A percentile compares a stretch with the other conserved stretches of the same genome.
Evolutionary conservation across 495 filamentous ascomycete species (phyloP).

Genomic region (Penicillium coffeae): DNA sequence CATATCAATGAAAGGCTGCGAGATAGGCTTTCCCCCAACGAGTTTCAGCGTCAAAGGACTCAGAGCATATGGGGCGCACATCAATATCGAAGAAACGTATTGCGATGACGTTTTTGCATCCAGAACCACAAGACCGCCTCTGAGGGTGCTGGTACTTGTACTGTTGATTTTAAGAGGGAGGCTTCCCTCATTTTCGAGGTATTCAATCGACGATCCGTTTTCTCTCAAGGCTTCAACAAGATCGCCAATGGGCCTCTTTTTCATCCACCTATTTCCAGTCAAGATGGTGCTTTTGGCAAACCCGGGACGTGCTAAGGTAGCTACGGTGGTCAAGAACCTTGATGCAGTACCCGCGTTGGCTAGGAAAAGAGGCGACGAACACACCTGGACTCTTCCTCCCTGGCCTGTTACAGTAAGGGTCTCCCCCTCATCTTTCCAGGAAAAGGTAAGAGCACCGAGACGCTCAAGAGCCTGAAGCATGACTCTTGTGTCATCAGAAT

Average conservation of each 20-base stretch:
- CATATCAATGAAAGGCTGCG: constrained; percentile 97
- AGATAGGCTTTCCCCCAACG: constrained; percentile 92
- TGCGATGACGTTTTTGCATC: constrained; percentile 94
- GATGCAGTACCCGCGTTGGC: constrained; percentile 97
- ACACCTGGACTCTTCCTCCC: constrained; percentile 78
- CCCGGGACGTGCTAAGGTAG: constrained; percentile 72
- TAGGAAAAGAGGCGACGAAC: constrained; percentile 73
- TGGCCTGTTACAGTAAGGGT: constrained; percentile 86
- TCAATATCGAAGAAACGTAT: constrained; percentile 92
- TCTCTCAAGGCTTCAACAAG: constrained; percentile 85
- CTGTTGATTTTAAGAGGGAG: constrained; percentile 80
- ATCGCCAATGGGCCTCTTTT: constrained; percentile 86
- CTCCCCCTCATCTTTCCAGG: constrained; percentile 93
- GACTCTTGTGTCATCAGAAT: constrained; percentile 94
- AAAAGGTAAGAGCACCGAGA: constrained; percentile 84
- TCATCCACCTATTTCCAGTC: constrained; percentile 95
- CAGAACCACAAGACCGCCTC: constrained; percentile 86
- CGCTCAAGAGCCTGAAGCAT: constrained; percentile 88
- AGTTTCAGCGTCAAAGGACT: constrained; percentile 84
- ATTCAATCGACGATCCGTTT: constrained; percentile 80
- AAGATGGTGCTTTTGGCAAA: constrained; percentile 65
- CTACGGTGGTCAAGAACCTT: constrained; percentile 89
- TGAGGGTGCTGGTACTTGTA: constrained; percentile 73
- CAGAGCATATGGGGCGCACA: constrained; percentile 96
- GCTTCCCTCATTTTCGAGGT: constrained; percentile 71